Conservation (phyloP, 345 rosid genomes). For the Eucalyptus pauciflora region DNA sequence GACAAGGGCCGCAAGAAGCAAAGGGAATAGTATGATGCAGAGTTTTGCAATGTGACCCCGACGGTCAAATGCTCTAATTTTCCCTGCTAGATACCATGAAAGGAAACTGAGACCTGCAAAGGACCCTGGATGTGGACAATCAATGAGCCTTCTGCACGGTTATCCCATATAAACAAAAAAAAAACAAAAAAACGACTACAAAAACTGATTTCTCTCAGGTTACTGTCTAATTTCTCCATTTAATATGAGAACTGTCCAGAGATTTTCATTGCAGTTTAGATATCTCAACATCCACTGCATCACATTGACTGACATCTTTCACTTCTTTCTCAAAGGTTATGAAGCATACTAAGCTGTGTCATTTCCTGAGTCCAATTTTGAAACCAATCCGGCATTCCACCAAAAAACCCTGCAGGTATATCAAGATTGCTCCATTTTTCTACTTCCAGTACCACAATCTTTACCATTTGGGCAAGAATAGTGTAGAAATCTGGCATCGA, state of each 20-base stretch:
- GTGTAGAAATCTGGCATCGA: not conserved
- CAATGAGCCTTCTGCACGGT: not conserved
- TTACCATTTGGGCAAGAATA: not conserved
- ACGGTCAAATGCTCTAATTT: constrained; percentile 46
- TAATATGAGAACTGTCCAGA: not conserved
- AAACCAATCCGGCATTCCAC: not conserved
- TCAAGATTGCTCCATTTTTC: not conserved
- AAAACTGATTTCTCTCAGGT: not conserved
- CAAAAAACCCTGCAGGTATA: not conserved
- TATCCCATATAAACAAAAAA: not conserved
- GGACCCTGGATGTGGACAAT: constrained; percentile 30
- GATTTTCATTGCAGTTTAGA: not conserved
- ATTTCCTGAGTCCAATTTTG: not conserved
- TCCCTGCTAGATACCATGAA: constrained; percentile 58
- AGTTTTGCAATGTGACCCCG: constrained; percentile 45
- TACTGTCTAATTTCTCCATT: not conserved
- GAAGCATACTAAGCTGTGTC: not conserved
- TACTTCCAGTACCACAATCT: not conserved
- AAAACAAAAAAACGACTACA: not conserved
- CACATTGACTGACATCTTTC: not conserved
- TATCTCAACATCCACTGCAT: not conserved
- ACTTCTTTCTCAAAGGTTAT: not conserved
- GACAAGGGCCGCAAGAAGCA: constrained; percentile 39
- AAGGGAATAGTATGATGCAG: constrained; percentile 35
- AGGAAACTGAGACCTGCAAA: constrained; percentile 56